phyloP scores from a whole-genome alignment of 345 rosid species.

The Hibiscus syriacus region DNA sequence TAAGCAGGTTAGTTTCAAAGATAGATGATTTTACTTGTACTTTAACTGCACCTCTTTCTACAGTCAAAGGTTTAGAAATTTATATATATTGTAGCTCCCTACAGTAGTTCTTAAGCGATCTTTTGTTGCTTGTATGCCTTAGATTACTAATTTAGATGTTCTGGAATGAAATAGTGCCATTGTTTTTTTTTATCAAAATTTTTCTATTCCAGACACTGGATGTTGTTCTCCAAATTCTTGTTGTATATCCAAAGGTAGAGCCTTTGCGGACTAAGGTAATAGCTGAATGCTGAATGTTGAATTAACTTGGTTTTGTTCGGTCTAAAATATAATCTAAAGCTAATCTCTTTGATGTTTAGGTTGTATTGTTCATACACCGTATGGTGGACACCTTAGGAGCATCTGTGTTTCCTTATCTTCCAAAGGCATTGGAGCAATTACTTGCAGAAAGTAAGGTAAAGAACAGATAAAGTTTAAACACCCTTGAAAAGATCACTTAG shows the following conservation, averaged over 20 bases:
- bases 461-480: background rate
- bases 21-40: no score
- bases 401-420: no score
- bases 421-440: constrained; percentile 81
- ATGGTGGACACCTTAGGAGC: constrained; percentile 94
- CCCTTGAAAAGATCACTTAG: background rate
- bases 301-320: background rate
- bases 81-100: background rate
- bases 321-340: constrained; percentile 14
- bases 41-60: no score
- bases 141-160: background rate
- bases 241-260: constrained; percentile 71
- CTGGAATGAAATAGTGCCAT: background rate
- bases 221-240: constrained; percentile 68
- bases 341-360: constrained; percentile 34
- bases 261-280: constrained; percentile 66
- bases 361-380: constrained; percentile 86
- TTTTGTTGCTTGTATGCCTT: background rate
- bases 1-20: no score
- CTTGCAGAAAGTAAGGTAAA: constrained; percentile 93
- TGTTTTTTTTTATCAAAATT: background rate
- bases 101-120: background rate
- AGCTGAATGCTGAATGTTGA: no score
- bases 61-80: background rate
- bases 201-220: constrained; percentile 44